A percentile compares a stretch with the other conserved stretches of the same genome.
Evolutionary conservation across 257 asterid genomes (phyloP).

Genomic region (Apocynum venetum): DNA sequence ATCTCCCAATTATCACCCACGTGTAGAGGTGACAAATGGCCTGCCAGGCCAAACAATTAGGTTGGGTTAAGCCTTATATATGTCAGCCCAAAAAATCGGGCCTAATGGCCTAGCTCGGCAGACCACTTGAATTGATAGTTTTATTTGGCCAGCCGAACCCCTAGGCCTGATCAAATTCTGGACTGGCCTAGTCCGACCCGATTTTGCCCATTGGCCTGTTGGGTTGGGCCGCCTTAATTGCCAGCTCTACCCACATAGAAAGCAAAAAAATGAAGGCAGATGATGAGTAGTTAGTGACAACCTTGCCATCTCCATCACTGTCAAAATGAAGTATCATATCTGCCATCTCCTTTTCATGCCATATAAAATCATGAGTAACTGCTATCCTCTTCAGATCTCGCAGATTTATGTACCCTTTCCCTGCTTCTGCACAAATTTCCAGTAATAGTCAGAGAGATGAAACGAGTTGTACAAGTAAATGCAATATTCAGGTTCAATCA

Average conservation of each 20-base stretch:
- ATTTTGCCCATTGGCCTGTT: too few relatives aligned
- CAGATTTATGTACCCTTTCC: conserved; percentile 53
- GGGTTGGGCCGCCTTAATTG: too few relatives aligned
- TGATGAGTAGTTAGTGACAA: conserved; percentile 18
- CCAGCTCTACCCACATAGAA: neutral
- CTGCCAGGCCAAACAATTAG: too few relatives aligned
- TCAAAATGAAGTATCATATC: conserved; percentile 76
- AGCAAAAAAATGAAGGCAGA: neutral
- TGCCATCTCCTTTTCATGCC: conserved; percentile 77
- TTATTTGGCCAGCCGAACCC: too few relatives aligned
- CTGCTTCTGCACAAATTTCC: conserved; percentile 52
- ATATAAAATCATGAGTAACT: conserved; percentile 70
- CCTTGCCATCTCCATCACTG: conserved; percentile 82
- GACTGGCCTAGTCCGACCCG: too few relatives aligned
- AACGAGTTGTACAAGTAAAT: neutral
- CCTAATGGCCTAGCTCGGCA: too few relatives aligned
- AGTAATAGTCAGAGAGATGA: conserved; percentile 14
- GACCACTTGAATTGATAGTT: too few relatives aligned
- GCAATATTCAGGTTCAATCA: neutral
- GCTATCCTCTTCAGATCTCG: conserved; percentile 69
- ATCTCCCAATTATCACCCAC: neutral
- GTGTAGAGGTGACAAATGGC: too few relatives aligned
- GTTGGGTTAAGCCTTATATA: too few relatives aligned
- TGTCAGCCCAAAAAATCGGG: too few relatives aligned
- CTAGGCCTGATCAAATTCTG: too few relatives aligned